Evolutionary conservation across 352 stramenopile species (phyloP), one percentile per base, ranked within the genome.

Genomic region (Thalassiosira exigua): DNA sequence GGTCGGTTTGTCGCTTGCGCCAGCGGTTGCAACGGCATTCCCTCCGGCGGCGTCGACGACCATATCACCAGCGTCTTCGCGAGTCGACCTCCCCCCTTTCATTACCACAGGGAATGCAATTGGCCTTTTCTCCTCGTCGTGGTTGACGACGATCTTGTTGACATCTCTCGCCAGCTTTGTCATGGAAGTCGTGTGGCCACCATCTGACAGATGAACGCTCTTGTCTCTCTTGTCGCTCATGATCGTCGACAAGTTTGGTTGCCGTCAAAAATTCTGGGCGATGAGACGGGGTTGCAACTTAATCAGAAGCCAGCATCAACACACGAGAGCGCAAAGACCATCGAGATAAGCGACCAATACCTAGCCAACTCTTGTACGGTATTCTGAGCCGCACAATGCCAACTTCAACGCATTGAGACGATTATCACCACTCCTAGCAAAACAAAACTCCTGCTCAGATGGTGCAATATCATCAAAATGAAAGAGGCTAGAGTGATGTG

Each of bases 121-220:
- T 14, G 22, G 26, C 26, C 36, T 56, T 14, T 65, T 48, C 46
- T 51, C 12, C 17, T 71, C 22, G 52, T 50, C 36, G 24, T 58
- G 30, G 53, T 74, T 74, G 17, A 75, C 66, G 44, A 48, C 52
- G 19, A 75, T 75, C 27, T 44, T 53, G 44, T 75, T 52, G 27
- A 75, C 60, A 19, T 51, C 66, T 36, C 36, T 7, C 11, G 66
- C 42, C 1, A 75, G 42, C 59, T 67, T 58, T 17, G 66, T 60
- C 39, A 75, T 44, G 19, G 39, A 58, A 21, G 57, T 60, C 11
- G 46, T 19, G 19, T 57, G 27, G 27, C 57, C 51, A 51, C 33
- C 2, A 17, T 62, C 3, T 19, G 54, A 41, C 30, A 26, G 7
- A 29, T 4, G 4, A 12, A 26, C 53, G 32, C 1, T 24, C 29